A percentile compares a stretch with the other conserved stretches of the same genome.
phyloP scores from a whole-genome alignment of 2,329 filamentous ascomycete species.

The Pezicula carpinea region DNA sequence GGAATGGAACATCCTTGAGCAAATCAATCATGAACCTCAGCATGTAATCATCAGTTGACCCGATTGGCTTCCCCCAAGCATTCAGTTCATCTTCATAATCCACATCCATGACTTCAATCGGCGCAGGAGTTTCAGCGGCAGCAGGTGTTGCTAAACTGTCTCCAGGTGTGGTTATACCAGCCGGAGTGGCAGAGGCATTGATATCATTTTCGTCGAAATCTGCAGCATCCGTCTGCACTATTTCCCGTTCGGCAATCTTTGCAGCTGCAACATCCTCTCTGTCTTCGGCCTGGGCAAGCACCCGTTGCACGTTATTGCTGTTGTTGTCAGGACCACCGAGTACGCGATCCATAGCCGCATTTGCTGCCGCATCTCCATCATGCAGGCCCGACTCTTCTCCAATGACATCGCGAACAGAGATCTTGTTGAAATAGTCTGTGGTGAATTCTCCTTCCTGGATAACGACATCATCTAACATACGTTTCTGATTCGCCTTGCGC shows the following conservation, averaged over 20 bases:
- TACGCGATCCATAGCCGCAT: conserved; percentile 80
- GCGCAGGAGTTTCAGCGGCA: conserved; percentile 21
- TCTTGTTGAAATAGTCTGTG: conserved; percentile 87
- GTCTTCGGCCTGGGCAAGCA: conserved; percentile 87
- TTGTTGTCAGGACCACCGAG: conserved; percentile 56
- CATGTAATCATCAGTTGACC: conserved; percentile 72
- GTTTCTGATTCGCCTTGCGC: conserved; percentile 94
- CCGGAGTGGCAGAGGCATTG: conserved; percentile 24
- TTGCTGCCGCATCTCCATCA: conserved; percentile 67
- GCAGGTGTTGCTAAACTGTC: conserved; percentile 37
- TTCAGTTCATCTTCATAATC: conserved; percentile 47
- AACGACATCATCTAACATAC: conserved; percentile 95
- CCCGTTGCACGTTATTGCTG: conserved; percentile 59
- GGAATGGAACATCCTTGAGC: conserved; percentile 54
- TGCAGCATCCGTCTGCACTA: conserved; percentile 75
- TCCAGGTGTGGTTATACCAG: conserved; percentile 22
- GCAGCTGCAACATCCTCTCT: conserved; percentile 87
- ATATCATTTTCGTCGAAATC: conserved; percentile 70
- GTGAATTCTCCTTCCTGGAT: conserved; percentile 98
- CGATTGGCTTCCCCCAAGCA: conserved; percentile 52
- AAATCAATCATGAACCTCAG: conserved; percentile 61
- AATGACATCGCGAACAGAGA: conserved; percentile 64
- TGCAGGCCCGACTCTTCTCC: conserved; percentile 47
- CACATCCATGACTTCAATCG: conserved; percentile 16
- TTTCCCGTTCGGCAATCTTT: conserved; percentile 81